These are phyloP conservation scores for Pyrus hybrid DNA, from an alignment of 331 rosid species.

Conservation along the genomic window DNA sequence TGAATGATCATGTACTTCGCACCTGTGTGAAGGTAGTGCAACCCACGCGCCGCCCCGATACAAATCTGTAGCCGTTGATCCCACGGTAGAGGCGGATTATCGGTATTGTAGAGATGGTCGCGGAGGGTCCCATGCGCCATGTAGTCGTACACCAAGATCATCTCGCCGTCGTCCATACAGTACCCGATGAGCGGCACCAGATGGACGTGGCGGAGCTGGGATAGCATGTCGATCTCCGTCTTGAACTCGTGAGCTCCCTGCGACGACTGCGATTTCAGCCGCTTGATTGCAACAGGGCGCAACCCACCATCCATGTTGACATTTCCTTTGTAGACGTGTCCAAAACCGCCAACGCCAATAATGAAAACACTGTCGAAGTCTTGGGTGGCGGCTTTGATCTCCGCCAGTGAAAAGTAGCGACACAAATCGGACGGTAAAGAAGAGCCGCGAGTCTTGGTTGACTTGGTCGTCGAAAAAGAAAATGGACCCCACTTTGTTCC, in stretches of 20 bases:
- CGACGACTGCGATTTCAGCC: slow-evolving; percentile 19
- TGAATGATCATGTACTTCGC: slow-evolving; percentile 40
- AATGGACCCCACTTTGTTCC: slow-evolving; percentile 6
- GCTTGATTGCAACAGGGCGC: slow-evolving; percentile 20
- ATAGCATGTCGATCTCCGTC: slow-evolving; percentile 32
- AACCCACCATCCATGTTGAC: not conserved
- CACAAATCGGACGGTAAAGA: slow-evolving; percentile 16
- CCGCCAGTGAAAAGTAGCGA: slow-evolving; percentile 19
- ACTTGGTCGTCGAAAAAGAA: slow-evolving; percentile 12
- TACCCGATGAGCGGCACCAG: slow-evolving; percentile 34
- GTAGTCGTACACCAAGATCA: slow-evolving; percentile 48
- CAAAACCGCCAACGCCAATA: slow-evolving; percentile 26
- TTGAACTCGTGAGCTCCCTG: slow-evolving; percentile 27
- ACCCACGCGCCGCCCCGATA: slow-evolving; percentile 36
- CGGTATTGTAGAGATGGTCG: slow-evolving; percentile 13
- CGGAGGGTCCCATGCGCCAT: slow-evolving; percentile 34
- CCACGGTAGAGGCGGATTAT: slow-evolving; percentile 20
- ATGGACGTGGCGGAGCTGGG: slow-evolving; percentile 20
- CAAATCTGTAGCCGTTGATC: slow-evolving; percentile 35
- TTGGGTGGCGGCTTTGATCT: slow-evolving; percentile 26
- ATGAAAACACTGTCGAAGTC: slow-evolving; percentile 5
- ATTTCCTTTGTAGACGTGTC: slow-evolving; percentile 29
- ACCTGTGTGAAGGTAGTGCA: slow-evolving; percentile 44
- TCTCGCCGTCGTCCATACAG: slow-evolving; percentile 28
- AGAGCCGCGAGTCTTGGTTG: slow-evolving; percentile 8